Base-by-base conservation (phyloP, 2,329 filamentous ascomycete genomes). In the Seiridium unicorne region DNA sequence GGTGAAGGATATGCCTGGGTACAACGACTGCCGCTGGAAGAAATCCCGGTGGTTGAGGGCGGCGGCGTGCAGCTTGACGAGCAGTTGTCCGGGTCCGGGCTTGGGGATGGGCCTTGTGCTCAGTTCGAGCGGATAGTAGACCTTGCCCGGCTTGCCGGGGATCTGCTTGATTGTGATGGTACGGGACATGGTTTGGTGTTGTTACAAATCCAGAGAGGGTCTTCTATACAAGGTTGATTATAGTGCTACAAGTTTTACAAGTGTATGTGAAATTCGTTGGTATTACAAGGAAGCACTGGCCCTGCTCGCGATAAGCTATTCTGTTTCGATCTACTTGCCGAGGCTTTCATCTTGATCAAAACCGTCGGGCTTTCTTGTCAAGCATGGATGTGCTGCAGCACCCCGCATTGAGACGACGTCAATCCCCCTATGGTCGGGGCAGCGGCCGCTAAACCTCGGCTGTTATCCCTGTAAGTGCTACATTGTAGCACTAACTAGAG, bases 11-110 rank as follows among this genome's bases (percentile, higher is more conserved):
- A 92, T 89, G 67, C 86, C 89, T 0, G 94, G 94, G 79, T 98
- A 98, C 46, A 96, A 86, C 71, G 93, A 89, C 74, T 95, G 93
- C 58, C 94, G 91, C 76, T 96, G 90, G 79, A 97, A 98, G 67
- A 96, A 86, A 75, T 98, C 95, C 68, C 93, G 90, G 79, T 98
- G 95, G 80, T 98, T 98, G 55, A 98, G 87, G 11, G 94, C 90
- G 1, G 89, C 91, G 56, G 93, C 91, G 42, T 85, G 84, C 70
- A 98, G 80, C 69, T 86, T 87, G 63, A 98, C 79, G 5, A 96
- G 81, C 65, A 97, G 80, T 73, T 97, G 84, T 63, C 81, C 81
- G 13, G 84, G 83, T 34, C 85, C 83, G 0, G 89, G 89, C 1
- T 78, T 80, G 34, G 89, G 89, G 63, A 82, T 81, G 59, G 88